These are phyloP conservation scores for Trichoderma atrobrunneum DNA, from an alignment of 2,329 filamentous ascomycete genomes.

Conservation along the genomic window DNA sequence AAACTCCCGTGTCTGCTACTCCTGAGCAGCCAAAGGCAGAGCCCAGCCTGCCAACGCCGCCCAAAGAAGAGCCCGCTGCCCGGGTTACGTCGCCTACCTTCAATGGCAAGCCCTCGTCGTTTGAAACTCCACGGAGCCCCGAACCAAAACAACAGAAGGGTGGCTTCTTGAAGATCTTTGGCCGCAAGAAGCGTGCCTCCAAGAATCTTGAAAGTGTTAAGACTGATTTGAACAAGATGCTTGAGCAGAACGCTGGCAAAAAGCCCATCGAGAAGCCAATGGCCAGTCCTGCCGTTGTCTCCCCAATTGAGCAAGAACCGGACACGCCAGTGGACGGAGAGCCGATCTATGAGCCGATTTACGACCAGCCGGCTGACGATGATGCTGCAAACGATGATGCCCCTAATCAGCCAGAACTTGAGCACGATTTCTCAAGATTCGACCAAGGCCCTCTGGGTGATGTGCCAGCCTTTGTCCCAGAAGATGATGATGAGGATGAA, in stretches of 20 bases:
- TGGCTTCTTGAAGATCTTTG: slow-evolving; percentile 65
- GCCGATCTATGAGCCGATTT: slow-evolving; percentile 22
- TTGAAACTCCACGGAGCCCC: slow-evolving; percentile 13
- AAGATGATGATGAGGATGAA: slow-evolving; percentile 47
- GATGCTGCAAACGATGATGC: slow-evolving; percentile 59
- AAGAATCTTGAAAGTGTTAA: slow-evolving; percentile 55
- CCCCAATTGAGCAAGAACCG: not conserved
- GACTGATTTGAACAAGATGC: slow-evolving; percentile 51
- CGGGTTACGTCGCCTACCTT: slow-evolving; percentile 4
- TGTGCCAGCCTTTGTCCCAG: slow-evolving; percentile 78
- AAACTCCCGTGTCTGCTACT: not conserved
- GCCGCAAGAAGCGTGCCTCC: slow-evolving; percentile 58
- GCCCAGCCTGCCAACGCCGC: slow-evolving; percentile 25
- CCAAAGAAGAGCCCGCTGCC: slow-evolving; percentile 22
- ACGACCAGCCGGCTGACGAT: slow-evolving; percentile 18
- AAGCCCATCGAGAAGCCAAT: slow-evolving; percentile 19
- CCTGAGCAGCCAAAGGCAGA: slow-evolving; percentile 4
- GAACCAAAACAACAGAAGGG: slow-evolving; percentile 47
- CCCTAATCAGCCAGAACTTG: slow-evolving; percentile 56
- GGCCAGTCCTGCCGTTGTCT: slow-evolving; percentile 26
- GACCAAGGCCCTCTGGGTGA: slow-evolving; percentile 86
- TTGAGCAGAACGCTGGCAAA: slow-evolving; percentile 36
- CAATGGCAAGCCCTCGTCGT: slow-evolving; percentile 20
- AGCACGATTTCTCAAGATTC: slow-evolving; percentile 64
- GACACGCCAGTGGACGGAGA: not conserved